Conservation (phyloP, 768 basidiomycete genomes). For the Collybia nuda region DNA sequence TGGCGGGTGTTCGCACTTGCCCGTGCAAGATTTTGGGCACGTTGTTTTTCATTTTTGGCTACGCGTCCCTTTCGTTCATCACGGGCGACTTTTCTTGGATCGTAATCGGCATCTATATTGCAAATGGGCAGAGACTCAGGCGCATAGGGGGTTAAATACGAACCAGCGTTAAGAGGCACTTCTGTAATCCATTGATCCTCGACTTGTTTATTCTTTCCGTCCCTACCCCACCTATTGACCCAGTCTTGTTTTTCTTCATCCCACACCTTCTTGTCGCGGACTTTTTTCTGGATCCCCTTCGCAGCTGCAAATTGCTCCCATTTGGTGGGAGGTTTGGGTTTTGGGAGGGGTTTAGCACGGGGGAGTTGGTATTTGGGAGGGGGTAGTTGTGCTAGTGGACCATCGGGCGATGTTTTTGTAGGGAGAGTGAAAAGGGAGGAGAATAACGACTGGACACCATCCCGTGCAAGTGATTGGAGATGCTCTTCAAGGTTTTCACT, state of each 20-base stretch:
- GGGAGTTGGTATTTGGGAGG: constrained; percentile 76
- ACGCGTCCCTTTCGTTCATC: constrained; percentile 79
- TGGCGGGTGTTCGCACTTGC: constrained; percentile 33
- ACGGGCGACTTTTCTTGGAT: constrained; percentile 76
- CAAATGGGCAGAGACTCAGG: neutral
- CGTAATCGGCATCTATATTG: constrained; percentile 66
- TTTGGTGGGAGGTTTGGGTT: constrained; percentile 90
- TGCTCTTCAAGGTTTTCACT: constrained; percentile 82
- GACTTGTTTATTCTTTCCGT: constrained; percentile 83
- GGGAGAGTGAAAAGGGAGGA: constrained; percentile 82
- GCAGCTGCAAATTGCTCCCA: constrained; percentile 96
- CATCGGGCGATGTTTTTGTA: constrained; percentile 69
- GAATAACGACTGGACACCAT: constrained; percentile 81
- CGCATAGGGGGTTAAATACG: constrained; percentile 22
- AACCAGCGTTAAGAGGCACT: constrained; percentile 85
- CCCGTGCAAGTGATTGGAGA: constrained; percentile 74
- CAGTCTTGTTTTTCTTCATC: constrained; percentile 95
- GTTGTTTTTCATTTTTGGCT: constrained; percentile 84
- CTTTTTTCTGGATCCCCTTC: constrained; percentile 87
- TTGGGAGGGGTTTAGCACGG: constrained; percentile 89
- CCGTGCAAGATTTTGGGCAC: constrained; percentile 67
- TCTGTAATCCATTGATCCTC: constrained; percentile 93
- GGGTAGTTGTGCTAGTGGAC: constrained; percentile 83
- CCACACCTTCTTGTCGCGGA: constrained; percentile 81
- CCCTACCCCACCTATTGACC: constrained; percentile 88